These are phyloP conservation scores for Hypholoma fasciculare DNA, from an alignment of 768 basidiomycete species.

Conservation along the genomic window DNA sequence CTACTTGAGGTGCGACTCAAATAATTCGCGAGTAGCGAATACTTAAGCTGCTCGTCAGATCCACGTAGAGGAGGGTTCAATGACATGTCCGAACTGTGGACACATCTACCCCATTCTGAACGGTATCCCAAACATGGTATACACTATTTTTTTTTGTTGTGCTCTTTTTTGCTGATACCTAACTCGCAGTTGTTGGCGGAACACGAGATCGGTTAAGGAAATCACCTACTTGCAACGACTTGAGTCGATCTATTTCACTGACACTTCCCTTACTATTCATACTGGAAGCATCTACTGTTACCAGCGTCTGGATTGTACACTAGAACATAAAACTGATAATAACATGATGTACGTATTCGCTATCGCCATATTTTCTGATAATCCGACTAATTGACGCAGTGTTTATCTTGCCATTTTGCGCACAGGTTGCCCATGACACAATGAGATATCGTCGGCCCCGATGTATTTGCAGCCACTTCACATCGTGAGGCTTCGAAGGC, in stretches of 20 bases:
- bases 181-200: slow-evolving; percentile 77
- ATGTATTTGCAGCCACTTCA: no score
- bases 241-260: neutral
- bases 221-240: neutral
- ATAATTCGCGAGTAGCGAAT: neutral
- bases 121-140: slow-evolving; percentile 98
- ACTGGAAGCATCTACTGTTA: neutral
- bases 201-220: slow-evolving; percentile 74
- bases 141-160: slow-evolving; percentile 7
- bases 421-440: no score
- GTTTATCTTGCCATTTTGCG: no score
- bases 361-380: no score
- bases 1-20: slow-evolving; percentile 73
- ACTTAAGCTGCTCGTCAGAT: slow-evolving; percentile 50
- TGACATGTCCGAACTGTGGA: slow-evolving; percentile 91
- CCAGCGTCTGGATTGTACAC: slow-evolving; percentile 4
- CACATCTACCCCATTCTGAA: slow-evolving; percentile 90
- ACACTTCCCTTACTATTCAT: neutral
- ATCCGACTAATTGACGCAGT: no score
- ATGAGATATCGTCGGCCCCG: no score
- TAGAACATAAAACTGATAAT: neutral
- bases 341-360: neutral
- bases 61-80: slow-evolving; percentile 86
- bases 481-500: no score
- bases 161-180: slow-evolving; percentile 2